Conservation (phyloP, 495 filamentous ascomycete species). For the Tetracladium marchalianum region DNA sequence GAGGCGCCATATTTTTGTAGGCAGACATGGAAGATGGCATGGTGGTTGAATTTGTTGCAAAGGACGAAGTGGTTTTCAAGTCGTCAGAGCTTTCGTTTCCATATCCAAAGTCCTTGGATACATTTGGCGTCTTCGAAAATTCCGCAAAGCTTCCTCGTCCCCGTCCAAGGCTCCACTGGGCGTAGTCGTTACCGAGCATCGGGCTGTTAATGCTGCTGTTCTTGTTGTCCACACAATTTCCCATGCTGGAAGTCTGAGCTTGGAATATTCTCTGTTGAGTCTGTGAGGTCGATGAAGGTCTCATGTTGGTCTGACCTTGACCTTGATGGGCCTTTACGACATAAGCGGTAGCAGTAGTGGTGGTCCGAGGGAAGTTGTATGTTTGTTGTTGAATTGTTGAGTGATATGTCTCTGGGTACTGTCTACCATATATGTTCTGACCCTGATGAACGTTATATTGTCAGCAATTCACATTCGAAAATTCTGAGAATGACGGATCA, state of each 20-base stretch:
- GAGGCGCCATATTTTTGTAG: no score
- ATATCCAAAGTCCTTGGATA: slow-evolving; percentile 3
- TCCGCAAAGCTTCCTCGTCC: slow-evolving; percentile 9
- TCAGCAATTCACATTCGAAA: not conserved
- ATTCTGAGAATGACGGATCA: not conserved
- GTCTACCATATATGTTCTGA: slow-evolving; percentile 8
- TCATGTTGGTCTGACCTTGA: slow-evolving; percentile 4
- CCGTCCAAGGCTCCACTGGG: slow-evolving; percentile 8
- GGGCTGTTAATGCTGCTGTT: slow-evolving; percentile 4
- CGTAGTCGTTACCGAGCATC: slow-evolving; percentile 13
- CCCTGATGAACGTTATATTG: no score
- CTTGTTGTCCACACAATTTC: slow-evolving; percentile 2
- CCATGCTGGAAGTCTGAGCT: not conserved
- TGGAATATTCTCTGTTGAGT: not conserved
- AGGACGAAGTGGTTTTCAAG: not conserved
- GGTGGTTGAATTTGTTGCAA: not conserved
- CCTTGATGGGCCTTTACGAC: slow-evolving; percentile 2
- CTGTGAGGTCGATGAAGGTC: not conserved
- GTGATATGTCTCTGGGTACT: slow-evolving; percentile 8
- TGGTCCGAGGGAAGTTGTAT: not conserved
- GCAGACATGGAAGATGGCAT: not conserved
- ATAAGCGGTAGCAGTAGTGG: not conserved
- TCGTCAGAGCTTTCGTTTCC: not conserved
- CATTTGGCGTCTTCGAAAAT: slow-evolving; percentile 9
- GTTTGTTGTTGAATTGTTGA: not conserved